Percentiles rank a stretch among this genome's conserved stretches.
Evolutionary conservation across 108 stramenopile genomes (phyloP).

Genomic region (Nannochloropsis gaditana): DNA sequence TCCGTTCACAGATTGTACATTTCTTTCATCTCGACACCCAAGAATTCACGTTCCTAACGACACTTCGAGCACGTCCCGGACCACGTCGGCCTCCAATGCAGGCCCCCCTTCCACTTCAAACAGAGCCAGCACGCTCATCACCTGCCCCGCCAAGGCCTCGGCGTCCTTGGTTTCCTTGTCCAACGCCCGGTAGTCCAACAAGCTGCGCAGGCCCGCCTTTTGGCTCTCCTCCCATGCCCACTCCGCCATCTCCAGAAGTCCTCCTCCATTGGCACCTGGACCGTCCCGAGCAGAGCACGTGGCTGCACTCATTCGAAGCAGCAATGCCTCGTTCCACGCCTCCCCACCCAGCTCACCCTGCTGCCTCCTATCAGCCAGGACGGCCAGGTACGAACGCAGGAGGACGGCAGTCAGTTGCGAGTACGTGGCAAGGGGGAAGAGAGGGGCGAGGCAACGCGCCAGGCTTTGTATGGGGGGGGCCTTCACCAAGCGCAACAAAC

Average conservation of each 20-base stretch:
- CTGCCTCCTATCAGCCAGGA: not conserved
- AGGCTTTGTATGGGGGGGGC: not conserved
- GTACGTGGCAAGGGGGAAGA: not conserved
- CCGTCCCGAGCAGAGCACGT: not conserved
- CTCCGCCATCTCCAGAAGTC: not conserved
- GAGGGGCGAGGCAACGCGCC: not conserved
- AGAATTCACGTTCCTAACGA: not conserved
- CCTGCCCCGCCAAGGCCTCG: not conserved
- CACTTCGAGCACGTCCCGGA: not conserved
- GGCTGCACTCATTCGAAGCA: not conserved
- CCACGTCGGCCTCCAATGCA: not conserved
- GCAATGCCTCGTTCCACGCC: not conserved
- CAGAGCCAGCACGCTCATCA: not conserved
- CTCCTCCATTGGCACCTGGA: not conserved
- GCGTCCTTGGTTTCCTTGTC: not conserved
- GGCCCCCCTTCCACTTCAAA: slow-evolving; percentile 10
- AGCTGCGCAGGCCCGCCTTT: not conserved
- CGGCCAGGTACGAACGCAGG: not conserved
- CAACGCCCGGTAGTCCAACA: not conserved
- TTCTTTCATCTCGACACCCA: too few species aligned
- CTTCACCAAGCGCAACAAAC: not conserved
- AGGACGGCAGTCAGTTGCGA: not conserved
- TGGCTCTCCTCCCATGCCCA: not conserved
- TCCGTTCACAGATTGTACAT: too few species aligned
- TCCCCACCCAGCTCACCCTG: not conserved